Evolutionary conservation across 805 yeast genomes (phyloP).

Genomic region (Candida maesae): DNA sequence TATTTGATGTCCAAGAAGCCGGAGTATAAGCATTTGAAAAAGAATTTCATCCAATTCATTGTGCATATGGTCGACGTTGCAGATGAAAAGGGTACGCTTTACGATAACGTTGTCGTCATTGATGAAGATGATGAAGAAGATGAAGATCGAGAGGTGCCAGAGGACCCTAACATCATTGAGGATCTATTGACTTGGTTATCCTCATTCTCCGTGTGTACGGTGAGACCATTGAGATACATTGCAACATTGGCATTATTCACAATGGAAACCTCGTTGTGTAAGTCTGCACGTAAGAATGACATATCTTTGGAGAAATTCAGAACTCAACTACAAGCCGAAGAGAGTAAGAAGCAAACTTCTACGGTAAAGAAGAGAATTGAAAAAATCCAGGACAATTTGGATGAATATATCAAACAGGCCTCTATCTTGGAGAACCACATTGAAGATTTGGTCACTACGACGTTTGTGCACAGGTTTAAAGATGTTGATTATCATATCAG

Average conservation of each 20-base stretch:
- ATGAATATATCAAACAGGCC: conserved; percentile 43
- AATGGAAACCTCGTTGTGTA: conserved; percentile 60
- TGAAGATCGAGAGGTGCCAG: conserved; percentile 32
- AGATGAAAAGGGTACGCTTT: conserved; percentile 61
- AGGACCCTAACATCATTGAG: conserved; percentile 42
- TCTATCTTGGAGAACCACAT: conserved; percentile 52
- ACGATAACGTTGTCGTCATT: conserved; percentile 30
- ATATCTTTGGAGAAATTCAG: conserved; percentile 36
- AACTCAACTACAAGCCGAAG: conserved; percentile 34
- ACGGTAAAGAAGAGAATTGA: conserved; percentile 40
- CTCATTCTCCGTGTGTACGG: conserved; percentile 62
- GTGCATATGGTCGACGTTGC: conserved; percentile 45
- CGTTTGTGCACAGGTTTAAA: conserved; percentile 73
- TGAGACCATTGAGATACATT: conserved; percentile 67
- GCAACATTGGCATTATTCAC: conserved; percentile 57
- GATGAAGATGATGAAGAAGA: conserved; percentile 31
- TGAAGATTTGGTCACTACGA: conserved; percentile 60
- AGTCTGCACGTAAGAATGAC: conserved; percentile 36
- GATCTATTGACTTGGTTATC: conserved; percentile 72
- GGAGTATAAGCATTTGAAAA: conserved; percentile 44
- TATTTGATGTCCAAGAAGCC: conserved; percentile 55
- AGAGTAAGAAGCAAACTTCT: conserved; percentile 32
- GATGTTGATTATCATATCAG: conserved; percentile 75
- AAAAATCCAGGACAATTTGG: conserved; percentile 41
- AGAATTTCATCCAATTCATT: conserved; percentile 54